Percentiles rank a stretch among this genome's conserved stretches.
Conservation (phyloP, 2,329 filamentous ascomycete species). For the Zopfia rhizophila region DNA sequence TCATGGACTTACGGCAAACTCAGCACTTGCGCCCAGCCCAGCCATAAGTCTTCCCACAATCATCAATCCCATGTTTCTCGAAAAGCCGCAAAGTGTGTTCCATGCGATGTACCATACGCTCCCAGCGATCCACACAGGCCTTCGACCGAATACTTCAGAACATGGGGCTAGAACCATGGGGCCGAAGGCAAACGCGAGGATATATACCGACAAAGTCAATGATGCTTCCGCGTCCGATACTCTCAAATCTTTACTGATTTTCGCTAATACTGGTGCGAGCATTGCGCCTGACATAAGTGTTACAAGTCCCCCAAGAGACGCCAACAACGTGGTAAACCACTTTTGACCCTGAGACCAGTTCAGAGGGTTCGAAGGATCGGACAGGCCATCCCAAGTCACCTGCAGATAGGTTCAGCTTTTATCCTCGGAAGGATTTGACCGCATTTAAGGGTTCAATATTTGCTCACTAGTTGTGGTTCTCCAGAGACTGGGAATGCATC, state of each 20-base stretch:
- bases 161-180: conserved; percentile 83
- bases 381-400: conserved; percentile 21
- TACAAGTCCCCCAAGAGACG: conserved; percentile 29
- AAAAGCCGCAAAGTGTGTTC: conserved; percentile 29
- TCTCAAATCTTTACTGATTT: conserved; percentile 22
- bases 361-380: conserved; percentile 35
- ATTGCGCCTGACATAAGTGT: conserved; percentile 35
- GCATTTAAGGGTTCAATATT: too few species aligned
- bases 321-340: conserved; percentile 53
- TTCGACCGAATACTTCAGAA: conserved; percentile 76
- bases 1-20: conserved; percentile 26
- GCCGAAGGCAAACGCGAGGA: conserved; percentile 53
- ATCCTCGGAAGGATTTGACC: too few species aligned
- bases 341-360: conserved; percentile 45
- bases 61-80: conserved; percentile 18
- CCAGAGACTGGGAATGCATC: too few species aligned
- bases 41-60: conserved; percentile 26
- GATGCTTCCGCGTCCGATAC: conserved; percentile 22
- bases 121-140: conserved; percentile 64
- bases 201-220: conserved; percentile 33
- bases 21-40: conserved; percentile 31
- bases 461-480: too few species aligned
- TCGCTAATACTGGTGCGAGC: conserved; percentile 27
- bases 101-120: conserved; percentile 30
- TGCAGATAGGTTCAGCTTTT: too few species aligned